Base-by-base conservation (phyloP, 768 basidiomycete species). In the Daedaleopsis nitida region DNA sequence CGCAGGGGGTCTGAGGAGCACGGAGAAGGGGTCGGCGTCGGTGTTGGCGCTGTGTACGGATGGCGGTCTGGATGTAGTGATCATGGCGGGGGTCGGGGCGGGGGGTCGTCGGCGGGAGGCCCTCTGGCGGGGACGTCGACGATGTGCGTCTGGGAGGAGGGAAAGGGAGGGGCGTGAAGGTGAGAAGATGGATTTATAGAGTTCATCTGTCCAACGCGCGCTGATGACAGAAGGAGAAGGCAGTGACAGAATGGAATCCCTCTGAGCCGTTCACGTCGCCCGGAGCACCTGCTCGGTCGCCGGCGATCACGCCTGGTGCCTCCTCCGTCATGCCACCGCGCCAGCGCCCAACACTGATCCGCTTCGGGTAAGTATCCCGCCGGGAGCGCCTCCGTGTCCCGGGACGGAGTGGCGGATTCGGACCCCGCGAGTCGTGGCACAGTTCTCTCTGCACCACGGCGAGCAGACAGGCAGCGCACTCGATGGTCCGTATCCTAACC, bases 1-100 rank as follows among this genome's bases (percentile, higher is more conserved):
- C 17, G 77, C 67, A 1, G 91, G 82, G 7, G 92, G 90, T 53
- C 83, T 80, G 63, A 91, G 74, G 7, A 86, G 87, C 27, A 81
- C 78, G 7, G 89, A 74, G 48, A 94, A 83, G 14, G 91, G 91
- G 70, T 94, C 91, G 67, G 89, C 89, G 4, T 73, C 73, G 47
- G 65, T 63, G 49, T 49, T 63, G 24, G 56, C 47, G 70, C 84
- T 86, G 74, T 87, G 87, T 55, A 91, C 71, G 48, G 88, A 90
- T 57, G 91, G 83, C 35, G 89, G 86, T 55, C 88, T 85, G 75
- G 84, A 69, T 45, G 74, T 77, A 74, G 76, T 65, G 57, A 75
- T 73, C 75, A 73, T 78, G 74, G 66, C 74, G 75, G 69, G 66
- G 71, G 59, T 59, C 57, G 69, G 57, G 58, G 19, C 57, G 39